Evolutionary conservation across 2,329 filamentous ascomycete species (phyloP).

Genomic region (Sporothrix inflata): DNA sequence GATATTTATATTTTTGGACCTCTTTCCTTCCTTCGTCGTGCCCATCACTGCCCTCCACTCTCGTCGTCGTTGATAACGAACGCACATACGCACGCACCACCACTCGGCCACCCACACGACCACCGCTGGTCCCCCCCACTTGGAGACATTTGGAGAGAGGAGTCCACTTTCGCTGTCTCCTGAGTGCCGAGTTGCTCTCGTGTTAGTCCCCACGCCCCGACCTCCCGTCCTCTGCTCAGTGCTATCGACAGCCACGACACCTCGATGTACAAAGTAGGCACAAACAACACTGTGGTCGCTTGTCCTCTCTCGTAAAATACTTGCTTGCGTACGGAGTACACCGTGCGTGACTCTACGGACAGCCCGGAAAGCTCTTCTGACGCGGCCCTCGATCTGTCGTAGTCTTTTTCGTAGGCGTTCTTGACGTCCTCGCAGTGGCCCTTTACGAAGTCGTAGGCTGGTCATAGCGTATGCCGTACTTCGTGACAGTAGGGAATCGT

Average conservation of each 20-base stretch:
- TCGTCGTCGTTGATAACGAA: slow-evolving; percentile 20
- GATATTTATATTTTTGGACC: slow-evolving; percentile 6
- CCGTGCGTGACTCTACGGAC: not conserved
- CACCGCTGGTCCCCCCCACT: not conserved
- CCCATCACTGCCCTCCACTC: not conserved
- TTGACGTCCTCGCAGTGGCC: too few relatives aligned
- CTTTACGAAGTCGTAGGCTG: too few relatives aligned
- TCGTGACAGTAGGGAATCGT: too few relatives aligned
- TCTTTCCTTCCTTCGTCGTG: not conserved
- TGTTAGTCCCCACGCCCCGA: slow-evolving; percentile 4
- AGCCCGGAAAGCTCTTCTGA: not conserved
- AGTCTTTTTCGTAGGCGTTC: too few relatives aligned
- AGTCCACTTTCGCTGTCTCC: not conserved
- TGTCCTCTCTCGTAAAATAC: not conserved
- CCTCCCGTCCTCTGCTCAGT: too few relatives aligned
- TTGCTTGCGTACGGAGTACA: not conserved
- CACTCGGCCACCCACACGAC: not conserved
- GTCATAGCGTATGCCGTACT: too few relatives aligned
- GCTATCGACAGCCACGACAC: not conserved
- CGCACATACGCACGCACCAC: slow-evolving; percentile 17
- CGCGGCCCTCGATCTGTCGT: not conserved
- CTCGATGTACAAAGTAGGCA: not conserved
- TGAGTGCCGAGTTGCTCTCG: not conserved
- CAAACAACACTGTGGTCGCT: not conserved
- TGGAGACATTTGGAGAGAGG: not conserved